These are phyloP conservation scores for Fusarium sp. DNA, from an alignment of 2,329 filamentous ascomycete genomes.

Conservation along the genomic window DNA sequence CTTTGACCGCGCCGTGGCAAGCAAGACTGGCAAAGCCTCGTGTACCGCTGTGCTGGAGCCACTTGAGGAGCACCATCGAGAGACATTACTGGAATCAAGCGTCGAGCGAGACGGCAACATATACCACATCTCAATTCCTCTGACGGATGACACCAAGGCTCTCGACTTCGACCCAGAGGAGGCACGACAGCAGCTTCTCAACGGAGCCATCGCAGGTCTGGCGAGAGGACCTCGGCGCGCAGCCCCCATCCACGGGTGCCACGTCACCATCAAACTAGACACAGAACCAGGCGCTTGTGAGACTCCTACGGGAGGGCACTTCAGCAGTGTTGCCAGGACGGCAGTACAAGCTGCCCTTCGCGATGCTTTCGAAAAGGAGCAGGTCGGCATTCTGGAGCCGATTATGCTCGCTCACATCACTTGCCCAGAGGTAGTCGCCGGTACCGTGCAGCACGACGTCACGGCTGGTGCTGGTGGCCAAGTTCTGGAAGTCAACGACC, in stretches of 20 bases:
- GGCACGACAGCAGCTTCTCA: conserved; percentile 72
- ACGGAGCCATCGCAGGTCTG: conserved; percentile 84
- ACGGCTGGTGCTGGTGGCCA: conserved; percentile 77
- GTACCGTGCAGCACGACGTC: conserved; percentile 84
- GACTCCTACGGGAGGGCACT: conserved; percentile 74
- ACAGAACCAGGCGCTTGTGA: conserved; percentile 63
- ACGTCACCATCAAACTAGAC: conserved; percentile 77
- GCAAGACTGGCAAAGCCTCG: conserved; percentile 80
- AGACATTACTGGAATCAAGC: conserved; percentile 55
- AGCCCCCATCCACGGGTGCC: conserved; percentile 82
- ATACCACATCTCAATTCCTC: conserved; percentile 66
- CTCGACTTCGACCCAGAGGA: conserved; percentile 62
- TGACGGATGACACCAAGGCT: conserved; percentile 59
- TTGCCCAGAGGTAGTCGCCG: conserved; percentile 84
- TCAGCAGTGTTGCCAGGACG: conserved; percentile 69
- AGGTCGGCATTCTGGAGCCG: conserved; percentile 83
- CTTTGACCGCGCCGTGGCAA: conserved; percentile 83
- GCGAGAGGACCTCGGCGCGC: conserved; percentile 84
- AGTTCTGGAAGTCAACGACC: conserved; percentile 75
- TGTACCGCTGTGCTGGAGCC: conserved; percentile 77
- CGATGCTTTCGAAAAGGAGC: conserved; percentile 63
- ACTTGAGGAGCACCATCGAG: conserved; percentile 57
- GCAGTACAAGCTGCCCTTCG: conserved; percentile 78
- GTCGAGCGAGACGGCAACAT: conserved; percentile 77
- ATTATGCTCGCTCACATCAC: conserved; percentile 91